These are phyloP conservation scores for Penicillium nordicum DNA, from an alignment of 2,329 filamentous ascomycete species.

Conservation along the genomic window DNA sequence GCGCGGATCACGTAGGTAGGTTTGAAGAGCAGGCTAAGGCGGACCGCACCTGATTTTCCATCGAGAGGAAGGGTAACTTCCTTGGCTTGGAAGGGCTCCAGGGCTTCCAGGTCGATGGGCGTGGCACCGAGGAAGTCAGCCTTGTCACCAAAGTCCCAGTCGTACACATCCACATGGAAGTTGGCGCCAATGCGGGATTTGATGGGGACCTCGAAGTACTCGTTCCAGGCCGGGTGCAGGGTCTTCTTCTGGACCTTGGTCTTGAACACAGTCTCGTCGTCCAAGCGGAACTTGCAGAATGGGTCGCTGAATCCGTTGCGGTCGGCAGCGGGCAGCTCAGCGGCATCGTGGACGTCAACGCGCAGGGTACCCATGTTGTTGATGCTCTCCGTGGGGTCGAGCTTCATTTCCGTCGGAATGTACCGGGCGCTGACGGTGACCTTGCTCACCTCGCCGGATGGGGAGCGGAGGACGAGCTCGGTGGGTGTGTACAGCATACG, in stretches of 20 bases:
- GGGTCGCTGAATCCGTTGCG: constrained; percentile 96
- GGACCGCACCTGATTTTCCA: constrained; percentile 81
- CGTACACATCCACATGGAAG: constrained; percentile 79
- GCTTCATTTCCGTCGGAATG: constrained; percentile 86
- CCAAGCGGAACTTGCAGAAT: constrained; percentile 90
- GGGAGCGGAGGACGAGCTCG: constrained; percentile 71
- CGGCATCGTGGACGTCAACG: constrained; percentile 85
- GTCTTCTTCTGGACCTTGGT: constrained; percentile 97
- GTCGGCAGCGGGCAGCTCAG: constrained; percentile 86
- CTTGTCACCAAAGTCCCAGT: constrained; percentile 96
- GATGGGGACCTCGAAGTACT: constrained; percentile 82
- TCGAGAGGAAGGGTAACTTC: constrained; percentile 74
- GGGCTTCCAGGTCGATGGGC: constrained; percentile 68
- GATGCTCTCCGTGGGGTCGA: constrained; percentile 93
- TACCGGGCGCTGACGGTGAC: constrained; percentile 93
- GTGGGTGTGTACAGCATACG: constrained; percentile 91
- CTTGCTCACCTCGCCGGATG: constrained; percentile 70
- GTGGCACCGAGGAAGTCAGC: constrained; percentile 83
- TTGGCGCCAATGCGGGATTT: constrained; percentile 80
- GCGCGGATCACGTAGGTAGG: constrained; percentile 85
- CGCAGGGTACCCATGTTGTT: constrained; percentile 97
- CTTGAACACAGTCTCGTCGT: constrained; percentile 88
- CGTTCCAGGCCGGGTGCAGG: constrained; percentile 90
- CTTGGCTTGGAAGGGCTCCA: constrained; percentile 81
- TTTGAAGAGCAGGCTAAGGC: constrained; percentile 84